Conservation (phyloP, 805 yeast species). For the Candida yuanshanica region DNA sequence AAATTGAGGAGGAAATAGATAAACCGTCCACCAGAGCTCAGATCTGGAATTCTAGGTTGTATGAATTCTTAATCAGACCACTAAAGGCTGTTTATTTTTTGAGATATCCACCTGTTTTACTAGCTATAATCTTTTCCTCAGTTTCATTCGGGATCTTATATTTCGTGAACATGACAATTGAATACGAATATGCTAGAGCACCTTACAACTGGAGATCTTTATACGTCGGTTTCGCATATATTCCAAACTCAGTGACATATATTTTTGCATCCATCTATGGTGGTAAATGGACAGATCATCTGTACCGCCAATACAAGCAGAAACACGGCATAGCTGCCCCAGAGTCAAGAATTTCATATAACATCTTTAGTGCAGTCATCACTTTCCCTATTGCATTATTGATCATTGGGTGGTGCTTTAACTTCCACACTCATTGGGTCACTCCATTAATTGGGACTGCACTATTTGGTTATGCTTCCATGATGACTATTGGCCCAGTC, state of each 20-base stretch:
- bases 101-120: conserved; percentile 66
- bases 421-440: conserved; percentile 64
- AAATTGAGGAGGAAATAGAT: conserved; percentile 12
- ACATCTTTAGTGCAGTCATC: conserved; percentile 59
- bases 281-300: conserved; percentile 70
- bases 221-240: conserved; percentile 67
- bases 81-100: conserved; percentile 55
- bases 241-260: conserved; percentile 80
- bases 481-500: conserved; percentile 79
- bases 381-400: conserved; percentile 60
- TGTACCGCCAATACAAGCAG: conserved; percentile 45
- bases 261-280: conserved; percentile 72
- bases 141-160: conserved; percentile 68
- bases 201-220: conserved; percentile 70
- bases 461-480: conserved; percentile 72
- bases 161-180: conserved; percentile 67
- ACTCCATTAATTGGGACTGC: conserved; percentile 80
- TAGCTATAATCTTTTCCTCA: conserved; percentile 62
- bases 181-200: conserved; percentile 49
- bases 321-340: conserved; percentile 67
- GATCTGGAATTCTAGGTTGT: conserved; percentile 26
- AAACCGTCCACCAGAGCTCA: conserved; percentile 15
- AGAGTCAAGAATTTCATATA: conserved; percentile 74
- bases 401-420: conserved; percentile 79
- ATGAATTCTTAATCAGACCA: conserved; percentile 52